A percentile compares a stretch with the other conserved stretches of the same genome.
phyloP scores from a whole-genome alignment of 225 moss, liverwort and hornwort species.

The Thuidium tamariscinum region DNA sequence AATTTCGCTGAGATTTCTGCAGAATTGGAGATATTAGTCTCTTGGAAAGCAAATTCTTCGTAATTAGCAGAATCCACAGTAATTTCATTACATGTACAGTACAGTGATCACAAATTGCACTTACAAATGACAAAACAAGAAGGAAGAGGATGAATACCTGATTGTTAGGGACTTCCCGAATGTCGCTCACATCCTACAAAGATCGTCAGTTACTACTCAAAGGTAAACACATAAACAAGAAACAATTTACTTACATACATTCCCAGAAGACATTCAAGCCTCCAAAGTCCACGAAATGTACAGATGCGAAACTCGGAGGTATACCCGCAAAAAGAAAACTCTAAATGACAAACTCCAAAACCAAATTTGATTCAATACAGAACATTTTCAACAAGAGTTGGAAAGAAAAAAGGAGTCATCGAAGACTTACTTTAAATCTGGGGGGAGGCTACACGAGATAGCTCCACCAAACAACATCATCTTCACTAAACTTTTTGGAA shows the following conservation, averaged over 20 bases:
- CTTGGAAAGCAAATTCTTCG: no score
- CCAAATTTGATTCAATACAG: not conserved
- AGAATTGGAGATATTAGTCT: not conserved
- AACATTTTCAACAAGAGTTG: not conserved
- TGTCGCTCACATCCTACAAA: slow-evolving; percentile 65
- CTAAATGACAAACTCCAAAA: not conserved
- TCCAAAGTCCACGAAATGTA: not conserved
- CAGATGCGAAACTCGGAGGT: not conserved
- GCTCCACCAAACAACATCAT: slow-evolving; percentile 66
- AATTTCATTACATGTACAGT: not conserved
- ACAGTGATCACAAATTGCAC: not conserved
- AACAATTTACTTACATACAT: not conserved
- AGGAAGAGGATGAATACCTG: slow-evolving; percentile 28
- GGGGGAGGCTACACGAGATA: slow-evolving; percentile 52
- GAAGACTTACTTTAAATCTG: slow-evolving; percentile 38
- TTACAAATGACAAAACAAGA: not conserved
- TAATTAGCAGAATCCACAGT: not conserved
- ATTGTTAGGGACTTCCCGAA: slow-evolving; percentile 86
- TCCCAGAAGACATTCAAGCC: not conserved
- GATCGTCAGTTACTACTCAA: not conserved
- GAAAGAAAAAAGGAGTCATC: not conserved
- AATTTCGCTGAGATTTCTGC: not conserved
- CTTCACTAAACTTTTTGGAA: slow-evolving; percentile 3
- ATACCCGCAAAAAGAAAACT: not conserved
- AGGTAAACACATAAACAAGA: not conserved